A percentile compares a stretch with the other conserved stretches of the same genome.
phyloP scores from a whole-genome alignment of 192 early-diverging fungal species.

The Coemansia sp. region DNA sequence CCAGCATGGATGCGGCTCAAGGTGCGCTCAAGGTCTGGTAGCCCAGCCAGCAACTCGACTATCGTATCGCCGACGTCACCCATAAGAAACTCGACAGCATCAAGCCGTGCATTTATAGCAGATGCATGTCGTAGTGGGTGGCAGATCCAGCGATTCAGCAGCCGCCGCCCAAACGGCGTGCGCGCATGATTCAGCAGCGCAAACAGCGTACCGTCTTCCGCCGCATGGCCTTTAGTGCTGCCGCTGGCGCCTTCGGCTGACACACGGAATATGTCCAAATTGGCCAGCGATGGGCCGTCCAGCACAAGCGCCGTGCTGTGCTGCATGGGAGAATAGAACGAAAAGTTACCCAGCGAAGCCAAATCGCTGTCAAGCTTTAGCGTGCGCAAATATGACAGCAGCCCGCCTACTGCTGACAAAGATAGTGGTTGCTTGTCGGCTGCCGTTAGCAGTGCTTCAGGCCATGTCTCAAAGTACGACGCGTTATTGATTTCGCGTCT shows the following conservation, averaged over 20 bases:
- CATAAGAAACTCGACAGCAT: slow-evolving; percentile 84
- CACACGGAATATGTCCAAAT: slow-evolving; percentile 90
- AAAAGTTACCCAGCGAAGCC: slow-evolving; percentile 81
- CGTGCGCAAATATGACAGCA: slow-evolving; percentile 85
- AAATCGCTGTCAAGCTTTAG: slow-evolving; percentile 86
- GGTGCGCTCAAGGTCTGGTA: slow-evolving; percentile 88
- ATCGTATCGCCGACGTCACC: slow-evolving; percentile 56
- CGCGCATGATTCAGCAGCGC: slow-evolving; percentile 79
- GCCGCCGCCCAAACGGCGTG: slow-evolving; percentile 86
- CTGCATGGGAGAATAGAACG: slow-evolving; percentile 80
- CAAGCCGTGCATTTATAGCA: slow-evolving; percentile 81
- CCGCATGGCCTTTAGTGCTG: not conserved
- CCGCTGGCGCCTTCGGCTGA: slow-evolving; percentile 61
- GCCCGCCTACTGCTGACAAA: slow-evolving; percentile 66
- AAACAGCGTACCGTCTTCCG: slow-evolving; percentile 73
- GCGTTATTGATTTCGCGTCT: slow-evolving; percentile 33
- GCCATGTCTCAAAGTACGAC: slow-evolving; percentile 55
- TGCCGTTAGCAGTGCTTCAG: slow-evolving; percentile 46
- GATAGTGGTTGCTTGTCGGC: slow-evolving; percentile 46
- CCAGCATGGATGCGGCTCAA: slow-evolving; percentile 89
- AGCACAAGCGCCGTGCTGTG: slow-evolving; percentile 74
- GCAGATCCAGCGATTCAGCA: slow-evolving; percentile 81
- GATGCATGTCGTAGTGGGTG: slow-evolving; percentile 72
- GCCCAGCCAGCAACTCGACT: slow-evolving; percentile 40
- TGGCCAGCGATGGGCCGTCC: slow-evolving; percentile 90